Base-by-base conservation (phyloP, 345 rosid genomes). In the Aegle marmelos region DNA sequence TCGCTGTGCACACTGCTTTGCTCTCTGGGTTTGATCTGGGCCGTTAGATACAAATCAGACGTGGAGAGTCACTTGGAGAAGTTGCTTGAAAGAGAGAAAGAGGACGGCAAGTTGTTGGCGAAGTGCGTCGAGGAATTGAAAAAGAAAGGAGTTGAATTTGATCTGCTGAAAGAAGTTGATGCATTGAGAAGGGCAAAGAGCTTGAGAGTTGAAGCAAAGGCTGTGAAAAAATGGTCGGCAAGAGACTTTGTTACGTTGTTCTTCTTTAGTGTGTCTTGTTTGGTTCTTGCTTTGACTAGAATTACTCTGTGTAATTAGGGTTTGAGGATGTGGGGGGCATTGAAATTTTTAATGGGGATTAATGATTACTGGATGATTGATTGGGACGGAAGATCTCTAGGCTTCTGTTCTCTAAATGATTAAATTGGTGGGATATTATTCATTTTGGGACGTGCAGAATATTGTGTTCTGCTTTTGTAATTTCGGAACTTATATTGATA, bases 141-240 rank as follows among this genome's bases (percentile, higher is more conserved):
- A 95, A 91, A 81, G 89, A 92, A 94, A 82, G 99, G 99, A 0
- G 9, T 86, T 21, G 99, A 92, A 63, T 96, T 96, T 74, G 99
- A 96, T 91, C 83, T 96, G 81, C 79, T 96, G 73, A 96, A 89
- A 80, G 98, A 96, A 81, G 99, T 96, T 3, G 99, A 96, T 63
- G 98, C 98, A 4, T 83, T 94, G 31, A 84, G 98, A 73, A 89
- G 98, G 79, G 99, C 99, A 0, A 96, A 96, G 90, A 96, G 99
- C 77, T 78, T 96, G 91, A 78, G 98, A 19, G 90, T 91, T 11
- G 98, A 92, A 63, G 72, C 87, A 0, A 92, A 89, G 82, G 79
- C 72, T 21, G 97, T 96, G 50, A 87, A 78, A 83, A 92, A 91
- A 85, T 96, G 99, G 98, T 92, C 98, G 25, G 79, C 91, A 0